Evolutionary conservation across 2,329 filamentous ascomycete species (phyloP).

Genomic region (Beauveria brongniartii): DNA sequence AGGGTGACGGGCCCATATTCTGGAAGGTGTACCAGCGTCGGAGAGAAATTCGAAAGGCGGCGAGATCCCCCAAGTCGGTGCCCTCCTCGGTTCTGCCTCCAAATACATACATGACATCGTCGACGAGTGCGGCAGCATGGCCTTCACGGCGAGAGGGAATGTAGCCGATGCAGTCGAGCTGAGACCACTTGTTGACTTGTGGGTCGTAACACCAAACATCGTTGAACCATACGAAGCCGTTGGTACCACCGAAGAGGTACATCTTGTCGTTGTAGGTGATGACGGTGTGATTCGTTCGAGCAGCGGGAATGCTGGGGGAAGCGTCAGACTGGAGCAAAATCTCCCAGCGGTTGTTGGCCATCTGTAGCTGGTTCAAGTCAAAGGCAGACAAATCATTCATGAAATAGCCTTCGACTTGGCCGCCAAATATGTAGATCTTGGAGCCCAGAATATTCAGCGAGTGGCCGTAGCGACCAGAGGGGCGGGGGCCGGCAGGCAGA

Average conservation of each 20-base stretch:
- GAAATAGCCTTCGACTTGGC: slow-evolving; percentile 93
- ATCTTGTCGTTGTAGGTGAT: slow-evolving; percentile 89
- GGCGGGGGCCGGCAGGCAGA: slow-evolving; percentile 75
- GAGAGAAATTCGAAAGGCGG: slow-evolving; percentile 66
- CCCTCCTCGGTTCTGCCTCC: slow-evolving; percentile 93
- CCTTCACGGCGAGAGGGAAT: slow-evolving; percentile 91
- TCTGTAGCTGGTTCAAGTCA: slow-evolving; percentile 89
- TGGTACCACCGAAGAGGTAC: slow-evolving; percentile 95
- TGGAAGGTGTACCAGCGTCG: slow-evolving; percentile 98
- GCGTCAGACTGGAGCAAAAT: slow-evolving; percentile 63
- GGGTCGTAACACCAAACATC: slow-evolving; percentile 97
- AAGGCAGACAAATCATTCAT: slow-evolving; percentile 97
- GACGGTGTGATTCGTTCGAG: slow-evolving; percentile 89
- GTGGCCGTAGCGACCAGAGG: slow-evolving; percentile 88
- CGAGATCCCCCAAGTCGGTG: slow-evolving; percentile 83
- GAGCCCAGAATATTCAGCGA: slow-evolving; percentile 94
- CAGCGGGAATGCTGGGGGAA: slow-evolving; percentile 59
- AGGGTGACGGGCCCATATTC: slow-evolving; percentile 96
- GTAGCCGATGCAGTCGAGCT: slow-evolving; percentile 94
- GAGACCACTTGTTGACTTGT: slow-evolving; percentile 70
- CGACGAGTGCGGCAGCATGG: slow-evolving; percentile 85
- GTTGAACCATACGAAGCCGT: slow-evolving; percentile 96
- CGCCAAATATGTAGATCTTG: slow-evolving; percentile 95
- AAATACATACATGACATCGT: slow-evolving; percentile 99
- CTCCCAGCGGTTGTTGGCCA: slow-evolving; percentile 88